Evolutionary conservation across 108 stramenopile species (phyloP).

Genomic region (Nitzschia palea): DNA sequence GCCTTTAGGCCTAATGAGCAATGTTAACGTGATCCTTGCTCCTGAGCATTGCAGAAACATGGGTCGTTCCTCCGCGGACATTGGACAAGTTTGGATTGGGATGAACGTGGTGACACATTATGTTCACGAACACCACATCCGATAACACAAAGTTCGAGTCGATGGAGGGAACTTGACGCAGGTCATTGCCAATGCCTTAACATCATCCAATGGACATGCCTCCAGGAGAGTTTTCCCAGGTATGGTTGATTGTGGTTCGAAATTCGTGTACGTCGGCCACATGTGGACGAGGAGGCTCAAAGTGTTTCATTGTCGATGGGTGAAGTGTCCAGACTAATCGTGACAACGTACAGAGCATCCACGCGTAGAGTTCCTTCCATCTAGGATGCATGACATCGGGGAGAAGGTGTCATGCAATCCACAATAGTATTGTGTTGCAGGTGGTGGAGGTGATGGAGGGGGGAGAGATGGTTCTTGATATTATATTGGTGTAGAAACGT

Average conservation of each 20-base stretch:
- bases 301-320: conserved; percentile 5
- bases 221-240: conserved; percentile 71
- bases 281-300: neutral
- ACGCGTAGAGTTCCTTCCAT: neutral
- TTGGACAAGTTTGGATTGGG: conserved; percentile 81
- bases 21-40: conserved; percentile 95
- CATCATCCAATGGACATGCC: conserved; percentile 76
- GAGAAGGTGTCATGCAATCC: neutral
- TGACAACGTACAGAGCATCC: conserved; percentile 87
- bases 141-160: conserved; percentile 87
- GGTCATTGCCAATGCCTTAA: conserved; percentile 84
- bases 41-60: too few species aligned
- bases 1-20: too few species aligned
- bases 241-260: conserved; percentile 30
- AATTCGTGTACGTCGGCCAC: neutral
- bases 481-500: neutral
- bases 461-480: neutral
- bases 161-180: conserved; percentile 94
- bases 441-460: conserved; percentile 28
- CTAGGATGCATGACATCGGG: neutral
- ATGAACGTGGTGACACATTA: conserved; percentile 51
- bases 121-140: conserved; percentile 90
- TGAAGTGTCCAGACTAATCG: conserved; percentile 69
- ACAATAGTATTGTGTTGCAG: neutral
- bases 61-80: too few species aligned